Base-by-base conservation (phyloP, 768 basidiomycete genomes). In the Boletus speciosus region DNA sequence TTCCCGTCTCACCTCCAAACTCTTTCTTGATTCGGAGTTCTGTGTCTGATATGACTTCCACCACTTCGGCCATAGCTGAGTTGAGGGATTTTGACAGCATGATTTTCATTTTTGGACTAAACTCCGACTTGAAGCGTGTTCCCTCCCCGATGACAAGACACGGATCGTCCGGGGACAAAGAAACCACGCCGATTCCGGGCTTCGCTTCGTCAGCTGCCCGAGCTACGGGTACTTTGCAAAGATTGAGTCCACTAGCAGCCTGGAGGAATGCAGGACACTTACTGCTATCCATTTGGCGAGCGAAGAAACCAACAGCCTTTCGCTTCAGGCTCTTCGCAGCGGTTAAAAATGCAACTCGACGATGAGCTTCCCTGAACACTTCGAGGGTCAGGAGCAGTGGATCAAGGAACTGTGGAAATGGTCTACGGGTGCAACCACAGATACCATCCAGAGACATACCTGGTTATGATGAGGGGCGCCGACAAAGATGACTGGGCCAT, bases 391-490 rank as follows among this genome's bases (percentile, higher is more conserved):
- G 73, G 48, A 98, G 78, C 46, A 97, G 73, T 7, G 93, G 92
- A 66, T 98, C 96, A 50, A 98, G 81, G 70, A 98, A 97, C 92
- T 98, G 70, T 29, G 6, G 55, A 47, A 46, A 55, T 39, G 38
- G 57, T 62, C 37, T 56, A 46, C 29, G 61, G 59, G 49, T 44
- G 57, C 47, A 48, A 55, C 34, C 38, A 52, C 46, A 39, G 31
- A 44, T 11, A 25, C 31, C 38, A 35, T 54, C 32, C 41, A 51
- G 56, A 62, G 54, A 64, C 73, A 39, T 64, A 86, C 92, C 74
- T 94, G 92, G 70, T 97, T 97, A 65, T 86, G 84, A 71, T 98
- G 94, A 39, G 94, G 94, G 10, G 91, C 95, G 40, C 81, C 93
- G 46, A 93, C 93, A 70, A 97, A 94, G 59, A 98, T 91, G 50